Conservation (phyloP, 306 rosid genomes). For the Biancaea sappan region DNA sequence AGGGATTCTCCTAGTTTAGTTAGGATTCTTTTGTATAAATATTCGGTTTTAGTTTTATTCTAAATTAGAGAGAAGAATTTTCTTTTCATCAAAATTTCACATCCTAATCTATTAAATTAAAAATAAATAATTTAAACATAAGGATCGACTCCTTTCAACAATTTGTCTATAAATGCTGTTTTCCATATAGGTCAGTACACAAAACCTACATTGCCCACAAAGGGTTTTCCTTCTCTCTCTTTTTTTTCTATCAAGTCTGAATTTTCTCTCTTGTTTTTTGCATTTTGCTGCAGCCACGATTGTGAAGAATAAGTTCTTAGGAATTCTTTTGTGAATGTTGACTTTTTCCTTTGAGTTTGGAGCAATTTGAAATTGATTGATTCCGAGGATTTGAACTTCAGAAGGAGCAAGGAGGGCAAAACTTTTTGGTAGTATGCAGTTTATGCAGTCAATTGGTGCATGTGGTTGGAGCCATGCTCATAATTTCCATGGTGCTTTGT, state of each 20-base stretch:
- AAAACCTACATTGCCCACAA: no score
- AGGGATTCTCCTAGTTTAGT: no score
- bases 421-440: conserved; percentile 3
- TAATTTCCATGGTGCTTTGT: neutral
- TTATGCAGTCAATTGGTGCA: conserved; percentile 4
- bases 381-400: conserved; percentile 16
- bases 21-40: no score
- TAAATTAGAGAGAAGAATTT: no score
- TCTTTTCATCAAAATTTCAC: no score
- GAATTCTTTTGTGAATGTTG: conserved; percentile 18
- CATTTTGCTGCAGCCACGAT: neutral
- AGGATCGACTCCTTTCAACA: no score
- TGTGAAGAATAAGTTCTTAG: conserved; percentile 16
- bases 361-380: conserved; percentile 26
- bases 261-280: neutral
- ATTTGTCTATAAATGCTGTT: no score
- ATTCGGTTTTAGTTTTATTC: no score
- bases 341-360: conserved; percentile 21
- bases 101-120: no score
- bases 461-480: conserved; percentile 13
- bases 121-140: no score
- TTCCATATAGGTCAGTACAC: no score
- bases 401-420: conserved; percentile 3
- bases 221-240: no score
- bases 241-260: neutral